phyloP scores from a whole-genome alignment of 306 rosid species.

The Cicer cuneatum region DNA sequence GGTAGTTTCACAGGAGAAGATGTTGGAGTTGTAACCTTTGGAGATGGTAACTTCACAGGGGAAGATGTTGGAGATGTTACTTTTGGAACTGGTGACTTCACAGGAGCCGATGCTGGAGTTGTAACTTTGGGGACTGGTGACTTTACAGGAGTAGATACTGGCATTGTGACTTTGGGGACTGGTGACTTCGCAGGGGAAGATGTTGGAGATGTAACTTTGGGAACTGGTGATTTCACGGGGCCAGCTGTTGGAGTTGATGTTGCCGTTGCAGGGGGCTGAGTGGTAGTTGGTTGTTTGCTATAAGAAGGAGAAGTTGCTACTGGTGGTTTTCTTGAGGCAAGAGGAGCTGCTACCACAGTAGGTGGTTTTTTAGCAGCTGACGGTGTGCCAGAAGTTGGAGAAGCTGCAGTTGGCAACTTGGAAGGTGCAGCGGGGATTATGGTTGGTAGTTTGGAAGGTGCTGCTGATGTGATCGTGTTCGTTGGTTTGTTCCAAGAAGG shows the following conservation, averaged over 20 bases:
- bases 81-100: not conserved
- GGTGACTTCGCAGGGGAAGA: not conserved
- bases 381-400: constrained; percentile 14
- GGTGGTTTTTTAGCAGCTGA: constrained; percentile 6
- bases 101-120: no score
- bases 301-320: constrained; percentile 32
- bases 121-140: no score
- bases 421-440: constrained; percentile 41
- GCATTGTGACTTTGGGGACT: not conserved
- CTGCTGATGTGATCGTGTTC: not conserved
- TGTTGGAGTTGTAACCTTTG: constrained; percentile 11
- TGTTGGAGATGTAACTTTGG: no score
- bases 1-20: constrained; percentile 26
- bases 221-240: no score
- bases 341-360: not conserved
- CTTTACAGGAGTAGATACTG: not conserved
- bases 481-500: constrained; percentile 14
- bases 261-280: constrained; percentile 13
- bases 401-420: constrained; percentile 37
- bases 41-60: constrained; percentile 31
- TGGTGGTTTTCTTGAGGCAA: constrained; percentile 13
- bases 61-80: constrained; percentile 7
- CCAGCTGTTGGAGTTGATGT: constrained; percentile 10
- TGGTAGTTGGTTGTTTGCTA: constrained; percentile 10
- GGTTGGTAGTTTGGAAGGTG: constrained; percentile 40